These are phyloP conservation scores for Venturia aucupariae DNA, from an alignment of 2,329 filamentous ascomycete species.

Conservation along the genomic window DNA sequence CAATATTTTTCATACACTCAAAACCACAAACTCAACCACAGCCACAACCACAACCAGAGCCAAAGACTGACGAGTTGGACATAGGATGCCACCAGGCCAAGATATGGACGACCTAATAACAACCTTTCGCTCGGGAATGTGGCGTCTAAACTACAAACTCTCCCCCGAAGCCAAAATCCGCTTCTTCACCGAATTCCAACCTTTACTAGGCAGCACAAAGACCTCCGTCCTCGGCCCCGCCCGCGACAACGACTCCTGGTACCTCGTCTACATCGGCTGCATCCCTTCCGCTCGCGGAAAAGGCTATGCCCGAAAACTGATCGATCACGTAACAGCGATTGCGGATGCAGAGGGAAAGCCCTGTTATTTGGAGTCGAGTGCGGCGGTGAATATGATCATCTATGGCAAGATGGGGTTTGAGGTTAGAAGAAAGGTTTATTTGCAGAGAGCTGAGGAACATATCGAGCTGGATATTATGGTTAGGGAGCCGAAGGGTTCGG, in stretches of 20 bases:
- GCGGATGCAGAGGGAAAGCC: conserved; percentile 59
- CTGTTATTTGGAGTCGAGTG: conserved; percentile 73
- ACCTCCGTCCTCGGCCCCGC: conserved; percentile 52
- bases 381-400: conserved; percentile 57
- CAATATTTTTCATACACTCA: background rate
- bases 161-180: conserved; percentile 61
- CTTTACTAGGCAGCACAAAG: conserved; percentile 65
- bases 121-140: conserved; percentile 64
- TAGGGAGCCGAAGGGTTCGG: conserved; percentile 47
- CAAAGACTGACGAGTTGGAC: conserved; percentile 7
- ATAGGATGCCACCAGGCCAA: conserved; percentile 65
- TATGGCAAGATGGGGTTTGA: conserved; percentile 71
- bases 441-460: conserved; percentile 49
- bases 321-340: conserved; percentile 55
- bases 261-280: conserved; percentile 76
- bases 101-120: conserved; percentile 67
- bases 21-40: background rate
- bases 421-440: conserved; percentile 49
- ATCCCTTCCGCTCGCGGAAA: conserved; percentile 60
- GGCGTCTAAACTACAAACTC: conserved; percentile 67
- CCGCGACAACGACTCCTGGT: conserved; percentile 61
- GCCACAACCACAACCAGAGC: too few species aligned
- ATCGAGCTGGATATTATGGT: conserved; percentile 74
- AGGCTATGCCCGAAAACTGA: conserved; percentile 62
- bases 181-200: conserved; percentile 70